A percentile compares a stretch with the other conserved stretches of the same genome.
Conservation (phyloP, 192 early-diverging fungal genomes). For the Funneliformis geosporum region DNA sequence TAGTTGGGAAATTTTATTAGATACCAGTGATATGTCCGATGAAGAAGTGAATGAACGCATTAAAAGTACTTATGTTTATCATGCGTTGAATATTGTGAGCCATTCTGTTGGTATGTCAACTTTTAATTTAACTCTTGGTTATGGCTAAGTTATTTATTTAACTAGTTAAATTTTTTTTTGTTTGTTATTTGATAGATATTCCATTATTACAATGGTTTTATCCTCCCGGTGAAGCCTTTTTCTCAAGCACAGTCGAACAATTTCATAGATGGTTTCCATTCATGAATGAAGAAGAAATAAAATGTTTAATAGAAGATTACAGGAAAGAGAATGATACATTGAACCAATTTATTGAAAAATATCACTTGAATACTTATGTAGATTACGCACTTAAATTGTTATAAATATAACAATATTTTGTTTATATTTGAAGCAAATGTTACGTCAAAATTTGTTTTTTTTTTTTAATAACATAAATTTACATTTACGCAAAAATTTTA, state of each 20-base stretch:
- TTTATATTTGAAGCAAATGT: too few relatives aligned
- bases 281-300: slow-evolving; percentile 1
- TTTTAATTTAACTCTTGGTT: background rate
- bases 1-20: slow-evolving; percentile 16
- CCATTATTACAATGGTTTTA: slow-evolving; percentile 22
- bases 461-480: too few relatives aligned
- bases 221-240: background rate
- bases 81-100: background rate
- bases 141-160: background rate
- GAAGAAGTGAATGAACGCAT: slow-evolving; percentile 1
- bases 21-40: slow-evolving; percentile 25
- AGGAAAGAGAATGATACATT: background rate
- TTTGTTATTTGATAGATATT: background rate
- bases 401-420: background rate
- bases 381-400: background rate
- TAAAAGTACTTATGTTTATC: background rate
- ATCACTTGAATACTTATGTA: slow-evolving; percentile 9
- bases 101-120: background rate
- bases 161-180: background rate
- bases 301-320: slow-evolving; percentile 10
- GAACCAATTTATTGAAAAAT: background rate
- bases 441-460: too few relatives aligned
- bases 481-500: too few relatives aligned
- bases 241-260: slow-evolving; percentile 16
- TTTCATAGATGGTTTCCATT: slow-evolving; percentile 1